phyloP scores from a whole-genome alignment of 2,329 filamentous ascomycete genomes.

The Colletotrichum euphorbiae region DNA sequence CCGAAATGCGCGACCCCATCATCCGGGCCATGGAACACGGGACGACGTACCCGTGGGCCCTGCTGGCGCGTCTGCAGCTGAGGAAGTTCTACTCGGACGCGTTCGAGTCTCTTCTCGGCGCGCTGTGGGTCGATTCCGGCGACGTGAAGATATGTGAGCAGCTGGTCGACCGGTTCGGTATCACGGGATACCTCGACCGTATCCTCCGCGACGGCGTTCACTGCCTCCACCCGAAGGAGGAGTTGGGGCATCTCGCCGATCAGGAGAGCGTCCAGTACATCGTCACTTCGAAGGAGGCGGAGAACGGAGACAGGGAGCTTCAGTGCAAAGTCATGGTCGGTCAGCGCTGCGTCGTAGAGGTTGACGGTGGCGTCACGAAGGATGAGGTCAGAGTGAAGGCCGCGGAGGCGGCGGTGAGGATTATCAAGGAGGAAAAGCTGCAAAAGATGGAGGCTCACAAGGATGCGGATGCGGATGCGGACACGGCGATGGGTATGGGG shows the following conservation, averaged over 20 bases:
- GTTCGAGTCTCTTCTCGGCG: conserved; percentile 83
- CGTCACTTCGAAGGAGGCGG: conserved; percentile 44
- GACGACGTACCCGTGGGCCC: conserved; percentile 78
- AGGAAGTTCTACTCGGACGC: conserved; percentile 88
- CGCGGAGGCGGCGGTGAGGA: conserved; percentile 61
- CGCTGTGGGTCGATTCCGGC: conserved; percentile 85
- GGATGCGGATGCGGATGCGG: background rate
- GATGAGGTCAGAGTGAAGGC: conserved; percentile 68
- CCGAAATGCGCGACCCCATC: conserved; percentile 61
- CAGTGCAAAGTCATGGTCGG: conserved; percentile 64
- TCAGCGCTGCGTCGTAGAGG: conserved; percentile 56
- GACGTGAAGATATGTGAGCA: conserved; percentile 67
- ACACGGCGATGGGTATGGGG: background rate
- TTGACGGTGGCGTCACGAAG: conserved; percentile 58
- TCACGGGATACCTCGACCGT: conserved; percentile 72
- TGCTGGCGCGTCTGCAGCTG: conserved; percentile 72
- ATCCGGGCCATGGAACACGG: conserved; percentile 61
- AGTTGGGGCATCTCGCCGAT: conserved; percentile 70
- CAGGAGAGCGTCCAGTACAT: conserved; percentile 66
- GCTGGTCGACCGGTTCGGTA: conserved; percentile 72
- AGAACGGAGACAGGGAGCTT: conserved; percentile 46
- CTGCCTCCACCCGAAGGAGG: conserved; percentile 74
- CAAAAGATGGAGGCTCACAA: background rate
- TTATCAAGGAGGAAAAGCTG: conserved; percentile 44
- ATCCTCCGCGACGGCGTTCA: conserved; percentile 70